Evolutionary conservation across 192 early-diverging fungal genomes (phyloP).

Genomic region (Spinellus fusiger): DNA sequence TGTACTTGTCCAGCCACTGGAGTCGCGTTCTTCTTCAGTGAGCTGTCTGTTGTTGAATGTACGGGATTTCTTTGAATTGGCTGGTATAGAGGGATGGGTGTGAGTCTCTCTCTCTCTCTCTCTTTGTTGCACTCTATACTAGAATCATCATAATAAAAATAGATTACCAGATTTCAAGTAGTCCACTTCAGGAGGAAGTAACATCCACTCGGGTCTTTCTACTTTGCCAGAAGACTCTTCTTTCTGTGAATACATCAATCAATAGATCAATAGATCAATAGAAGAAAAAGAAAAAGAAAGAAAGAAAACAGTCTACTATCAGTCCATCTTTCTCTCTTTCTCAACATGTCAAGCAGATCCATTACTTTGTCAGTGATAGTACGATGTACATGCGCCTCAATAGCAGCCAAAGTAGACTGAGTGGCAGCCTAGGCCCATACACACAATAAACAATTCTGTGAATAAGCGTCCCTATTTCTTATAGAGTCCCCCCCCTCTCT

Average conservation of each 20-base stretch:
- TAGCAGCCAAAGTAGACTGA: constrained; percentile 23
- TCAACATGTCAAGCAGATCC: too few species aligned
- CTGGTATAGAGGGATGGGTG: not conserved
- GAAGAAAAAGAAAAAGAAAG: too few species aligned
- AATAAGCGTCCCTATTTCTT: too few species aligned
- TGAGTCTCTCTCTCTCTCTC: not conserved
- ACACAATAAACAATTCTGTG: not conserved
- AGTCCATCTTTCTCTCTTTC: too few species aligned
- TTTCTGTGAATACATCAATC: not conserved
- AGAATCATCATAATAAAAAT: not conserved
- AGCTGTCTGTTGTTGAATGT: constrained; percentile 15
- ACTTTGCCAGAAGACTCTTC: constrained; percentile 6
- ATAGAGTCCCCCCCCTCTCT: too few species aligned
- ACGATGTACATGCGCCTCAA: constrained; percentile 29
- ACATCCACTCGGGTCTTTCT: constrained; percentile 30
- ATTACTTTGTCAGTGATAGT: too few species aligned
- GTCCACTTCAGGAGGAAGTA: constrained; percentile 26
- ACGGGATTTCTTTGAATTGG: constrained; percentile 2
- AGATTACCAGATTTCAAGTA: constrained; percentile 23
- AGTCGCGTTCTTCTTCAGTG: constrained; percentile 7
- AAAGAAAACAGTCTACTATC: too few species aligned
- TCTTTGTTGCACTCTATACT: not conserved
- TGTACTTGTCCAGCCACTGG: constrained; percentile 24
- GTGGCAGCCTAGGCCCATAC: not conserved
- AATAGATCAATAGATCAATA: not conserved